Percentiles rank a stretch among this genome's conserved stretches.
These are phyloP conservation scores for Phylloporus gajari DNA, from an alignment of 1,284 basidiomycete genomes.

Conservation along the genomic window DNA sequence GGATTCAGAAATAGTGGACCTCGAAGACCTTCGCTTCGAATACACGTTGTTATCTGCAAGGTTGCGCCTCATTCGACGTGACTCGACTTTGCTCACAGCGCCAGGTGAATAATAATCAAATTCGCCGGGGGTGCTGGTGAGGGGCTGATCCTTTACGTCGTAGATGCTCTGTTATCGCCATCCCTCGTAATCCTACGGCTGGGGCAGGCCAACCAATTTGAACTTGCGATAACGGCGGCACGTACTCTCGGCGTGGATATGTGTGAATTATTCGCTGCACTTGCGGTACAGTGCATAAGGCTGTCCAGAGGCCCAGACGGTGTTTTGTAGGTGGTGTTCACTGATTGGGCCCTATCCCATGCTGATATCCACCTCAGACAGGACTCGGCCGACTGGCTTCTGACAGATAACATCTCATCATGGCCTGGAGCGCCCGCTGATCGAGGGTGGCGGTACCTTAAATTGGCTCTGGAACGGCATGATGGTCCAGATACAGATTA, in stretches of 20 bases:
- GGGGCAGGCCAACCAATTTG: slow-evolving; percentile 83
- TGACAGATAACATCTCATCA: slow-evolving; percentile 81
- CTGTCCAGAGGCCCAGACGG: slow-evolving; percentile 69
- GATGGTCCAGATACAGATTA: slow-evolving; percentile 80
- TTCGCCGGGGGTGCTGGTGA: slow-evolving; percentile 12
- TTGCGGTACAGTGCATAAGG: slow-evolving; percentile 84
- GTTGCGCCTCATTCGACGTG: slow-evolving; percentile 76
- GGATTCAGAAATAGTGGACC: slow-evolving; percentile 80
- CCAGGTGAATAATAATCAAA: slow-evolving; percentile 52
- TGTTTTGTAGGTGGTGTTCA: slow-evolving; percentile 57
- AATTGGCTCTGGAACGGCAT: slow-evolving; percentile 80
- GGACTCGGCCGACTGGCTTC: slow-evolving; percentile 81
- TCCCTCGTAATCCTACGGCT: slow-evolving; percentile 83
- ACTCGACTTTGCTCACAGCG: slow-evolving; percentile 61
- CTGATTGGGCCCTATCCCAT: slow-evolving; percentile 7
- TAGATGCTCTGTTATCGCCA: slow-evolving; percentile 74
- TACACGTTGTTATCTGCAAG: slow-evolving; percentile 84
- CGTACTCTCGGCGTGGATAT: slow-evolving; percentile 85
- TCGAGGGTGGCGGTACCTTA: slow-evolving; percentile 90
- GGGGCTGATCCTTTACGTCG: slow-evolving; percentile 32
- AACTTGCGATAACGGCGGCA: slow-evolving; percentile 83
- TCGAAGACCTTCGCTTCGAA: slow-evolving; percentile 87
- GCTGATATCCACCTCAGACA: slow-evolving; percentile 55
- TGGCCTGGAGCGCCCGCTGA: slow-evolving; percentile 86
- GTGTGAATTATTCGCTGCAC: slow-evolving; percentile 82